Evolutionary conservation across 306 rosid genomes (phyloP).

Genomic region (Vachellia collinsii): DNA sequence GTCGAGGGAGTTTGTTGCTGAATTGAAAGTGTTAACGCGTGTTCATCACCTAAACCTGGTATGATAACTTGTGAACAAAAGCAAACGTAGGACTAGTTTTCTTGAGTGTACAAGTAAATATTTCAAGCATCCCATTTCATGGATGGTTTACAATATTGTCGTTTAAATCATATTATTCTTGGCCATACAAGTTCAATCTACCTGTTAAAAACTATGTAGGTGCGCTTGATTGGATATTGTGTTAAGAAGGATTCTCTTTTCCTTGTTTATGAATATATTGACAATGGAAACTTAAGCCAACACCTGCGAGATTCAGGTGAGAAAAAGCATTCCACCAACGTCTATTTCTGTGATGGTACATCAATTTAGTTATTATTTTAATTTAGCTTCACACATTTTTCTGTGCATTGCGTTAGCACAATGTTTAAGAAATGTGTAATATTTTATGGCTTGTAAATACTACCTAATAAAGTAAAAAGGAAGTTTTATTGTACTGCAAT

Average conservation of each 20-base stretch:
- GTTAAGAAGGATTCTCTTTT: slow-evolving; percentile 87
- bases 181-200: neutral
- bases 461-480: no score
- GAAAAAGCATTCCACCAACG: neutral
- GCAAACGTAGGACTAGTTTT: neutral
- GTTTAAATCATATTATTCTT: neutral
- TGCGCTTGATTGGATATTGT: slow-evolving; percentile 93
- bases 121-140: neutral
- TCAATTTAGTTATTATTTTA: neutral
- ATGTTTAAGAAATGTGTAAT: no score
- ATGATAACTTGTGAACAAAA: slow-evolving; percentile 26
- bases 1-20: slow-evolving; percentile 81
- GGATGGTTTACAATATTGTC: neutral
- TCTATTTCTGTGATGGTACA: neutral
- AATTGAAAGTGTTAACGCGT: slow-evolving; percentile 72
- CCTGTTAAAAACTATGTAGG: slow-evolving; percentile 50
- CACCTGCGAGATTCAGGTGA: slow-evolving; percentile 57
- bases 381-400: no score
- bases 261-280: slow-evolving; percentile 35
- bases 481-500: no score
- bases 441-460: no score
- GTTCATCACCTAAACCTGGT: slow-evolving; percentile 98
- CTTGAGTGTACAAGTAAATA: neutral
- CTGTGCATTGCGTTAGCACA: no score
- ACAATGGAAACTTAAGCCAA: slow-evolving; percentile 8